phyloP scores from a whole-genome alignment of 495 filamentous ascomycete species.

The Aspergillus egyptiacus region DNA sequence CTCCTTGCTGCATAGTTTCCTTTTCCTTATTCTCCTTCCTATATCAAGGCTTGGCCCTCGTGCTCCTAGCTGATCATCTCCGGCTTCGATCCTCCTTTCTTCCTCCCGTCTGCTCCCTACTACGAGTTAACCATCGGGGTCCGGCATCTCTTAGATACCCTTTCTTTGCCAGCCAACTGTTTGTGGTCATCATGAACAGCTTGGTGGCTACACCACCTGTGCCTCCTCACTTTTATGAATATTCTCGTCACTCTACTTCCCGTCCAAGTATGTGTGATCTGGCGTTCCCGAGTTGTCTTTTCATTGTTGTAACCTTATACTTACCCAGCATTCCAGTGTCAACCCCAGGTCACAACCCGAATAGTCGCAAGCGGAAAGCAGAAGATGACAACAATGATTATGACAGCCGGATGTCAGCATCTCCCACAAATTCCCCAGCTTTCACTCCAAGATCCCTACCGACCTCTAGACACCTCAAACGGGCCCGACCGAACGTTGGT shows the following conservation, averaged over 20 bases:
- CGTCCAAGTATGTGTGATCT: constrained; percentile 52
- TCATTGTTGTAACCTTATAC: constrained; percentile 1
- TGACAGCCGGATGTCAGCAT: constrained; percentile 81
- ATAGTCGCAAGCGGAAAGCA: constrained; percentile 77
- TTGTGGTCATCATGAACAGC: constrained; percentile 53
- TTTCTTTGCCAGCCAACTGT: constrained; percentile 32
- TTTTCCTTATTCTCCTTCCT: constrained; percentile 10
- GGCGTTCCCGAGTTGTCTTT: background rate
- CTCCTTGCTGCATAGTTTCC: constrained; percentile 18
- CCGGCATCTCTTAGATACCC: constrained; percentile 14
- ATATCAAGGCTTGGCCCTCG: constrained; percentile 17
- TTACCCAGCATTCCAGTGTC: constrained; percentile 43
- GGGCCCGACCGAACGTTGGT: constrained; percentile 58
- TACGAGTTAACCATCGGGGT: constrained; percentile 6
- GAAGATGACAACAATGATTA: constrained; percentile 64
- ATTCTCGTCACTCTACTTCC: constrained; percentile 62
- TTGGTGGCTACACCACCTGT: constrained; percentile 58
- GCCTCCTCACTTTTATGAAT: constrained; percentile 72
- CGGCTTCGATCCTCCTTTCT: constrained; percentile 15
- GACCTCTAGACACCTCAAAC: constrained; percentile 58
- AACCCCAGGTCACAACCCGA: constrained; percentile 45
- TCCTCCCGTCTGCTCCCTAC: constrained; percentile 15
- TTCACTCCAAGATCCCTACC: constrained; percentile 60
- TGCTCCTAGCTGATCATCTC: constrained; percentile 2
- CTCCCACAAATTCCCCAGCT: constrained; percentile 73